Conservation (phyloP, 2,329 filamentous ascomycete species). For the Phoma sp. region DNA sequence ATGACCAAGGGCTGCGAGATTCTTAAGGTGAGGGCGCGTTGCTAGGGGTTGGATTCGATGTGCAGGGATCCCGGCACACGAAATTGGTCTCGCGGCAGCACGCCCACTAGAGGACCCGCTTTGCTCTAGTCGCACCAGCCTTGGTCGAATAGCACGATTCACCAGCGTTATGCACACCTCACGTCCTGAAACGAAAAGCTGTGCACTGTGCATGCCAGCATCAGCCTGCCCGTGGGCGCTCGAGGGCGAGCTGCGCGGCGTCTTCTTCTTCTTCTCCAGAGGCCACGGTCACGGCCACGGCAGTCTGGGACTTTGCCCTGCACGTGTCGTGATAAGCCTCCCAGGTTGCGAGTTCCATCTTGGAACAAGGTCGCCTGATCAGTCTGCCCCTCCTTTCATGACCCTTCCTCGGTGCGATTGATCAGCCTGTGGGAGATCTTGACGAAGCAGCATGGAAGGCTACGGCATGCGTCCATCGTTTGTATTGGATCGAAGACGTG, state of each 20-base stretch:
- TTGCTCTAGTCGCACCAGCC: constrained; percentile 30
- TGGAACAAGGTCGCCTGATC: constrained; percentile 37
- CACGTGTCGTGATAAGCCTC: constrained; percentile 22
- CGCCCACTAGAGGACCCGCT: constrained; percentile 42
- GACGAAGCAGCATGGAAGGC: constrained; percentile 28
- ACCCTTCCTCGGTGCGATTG: constrained; percentile 22
- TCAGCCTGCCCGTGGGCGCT: constrained; percentile 10
- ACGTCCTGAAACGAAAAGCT: constrained; percentile 36
- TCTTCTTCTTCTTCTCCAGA: background rate
- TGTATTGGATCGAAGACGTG: constrained; percentile 14
- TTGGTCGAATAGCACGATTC: constrained; percentile 37
- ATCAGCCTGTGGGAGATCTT: constrained; percentile 28
- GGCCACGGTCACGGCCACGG: constrained; percentile 1
- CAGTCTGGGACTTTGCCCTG: constrained; percentile 10
- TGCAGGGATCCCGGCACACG: constrained; percentile 38
- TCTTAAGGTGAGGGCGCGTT: constrained; percentile 47
- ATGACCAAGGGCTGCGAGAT: constrained; percentile 38
- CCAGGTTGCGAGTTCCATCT: constrained; percentile 14
- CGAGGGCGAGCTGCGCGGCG: constrained; percentile 4
- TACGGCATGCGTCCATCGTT: constrained; percentile 19
- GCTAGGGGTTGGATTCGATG: constrained; percentile 42
- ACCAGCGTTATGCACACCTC: constrained; percentile 40
- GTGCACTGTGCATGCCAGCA: constrained; percentile 39
- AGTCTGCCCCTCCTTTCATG: constrained; percentile 29
- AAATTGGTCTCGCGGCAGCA: constrained; percentile 44